Percentiles rank a stretch among this genome's conserved stretches.
Conservation (phyloP, 2,329 filamentous ascomycete species). For the Cytospora leucostoma region DNA sequence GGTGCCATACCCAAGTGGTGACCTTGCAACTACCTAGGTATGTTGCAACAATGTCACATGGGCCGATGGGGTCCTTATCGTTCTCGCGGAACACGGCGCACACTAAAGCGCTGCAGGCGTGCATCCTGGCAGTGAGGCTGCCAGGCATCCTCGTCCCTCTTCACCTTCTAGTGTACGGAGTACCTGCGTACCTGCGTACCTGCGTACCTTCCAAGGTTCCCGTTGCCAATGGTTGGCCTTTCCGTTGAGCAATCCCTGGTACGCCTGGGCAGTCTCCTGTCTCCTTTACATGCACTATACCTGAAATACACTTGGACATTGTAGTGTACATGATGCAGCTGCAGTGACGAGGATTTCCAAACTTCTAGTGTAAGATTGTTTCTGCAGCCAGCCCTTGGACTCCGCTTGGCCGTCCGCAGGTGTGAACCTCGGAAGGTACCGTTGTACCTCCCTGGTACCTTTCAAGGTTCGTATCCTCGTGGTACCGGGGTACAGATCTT, state of each 20-base stretch:
- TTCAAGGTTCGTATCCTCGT: too few relatives aligned
- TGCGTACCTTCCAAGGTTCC: too few relatives aligned
- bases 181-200: not conserved
- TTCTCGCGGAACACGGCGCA: not conserved
- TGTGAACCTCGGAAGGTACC: not conserved
- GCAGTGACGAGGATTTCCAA: not conserved
- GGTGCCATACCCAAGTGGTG: not conserved
- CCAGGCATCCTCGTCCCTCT: not conserved
- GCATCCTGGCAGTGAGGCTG: not conserved
- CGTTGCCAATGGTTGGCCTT: not conserved
- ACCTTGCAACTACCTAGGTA: not conserved
- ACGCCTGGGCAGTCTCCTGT: too few relatives aligned
- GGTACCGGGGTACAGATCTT: not conserved
- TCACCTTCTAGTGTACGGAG: not conserved
- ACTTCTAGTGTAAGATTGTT: not conserved
- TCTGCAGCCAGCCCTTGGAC: not conserved
- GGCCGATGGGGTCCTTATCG: slow-evolving; percentile 2
- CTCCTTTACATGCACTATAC: not conserved
- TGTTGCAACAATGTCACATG: not conserved
- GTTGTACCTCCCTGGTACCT: not conserved
- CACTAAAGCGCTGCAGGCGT: not conserved
- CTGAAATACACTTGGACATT: not conserved
- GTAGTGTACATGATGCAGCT: not conserved
- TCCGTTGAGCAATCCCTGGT: too few relatives aligned
- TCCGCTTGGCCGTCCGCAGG: not conserved